phyloP scores from a whole-genome alignment of 2,329 filamentous ascomycete species.

The Mycogone perniciosa region DNA sequence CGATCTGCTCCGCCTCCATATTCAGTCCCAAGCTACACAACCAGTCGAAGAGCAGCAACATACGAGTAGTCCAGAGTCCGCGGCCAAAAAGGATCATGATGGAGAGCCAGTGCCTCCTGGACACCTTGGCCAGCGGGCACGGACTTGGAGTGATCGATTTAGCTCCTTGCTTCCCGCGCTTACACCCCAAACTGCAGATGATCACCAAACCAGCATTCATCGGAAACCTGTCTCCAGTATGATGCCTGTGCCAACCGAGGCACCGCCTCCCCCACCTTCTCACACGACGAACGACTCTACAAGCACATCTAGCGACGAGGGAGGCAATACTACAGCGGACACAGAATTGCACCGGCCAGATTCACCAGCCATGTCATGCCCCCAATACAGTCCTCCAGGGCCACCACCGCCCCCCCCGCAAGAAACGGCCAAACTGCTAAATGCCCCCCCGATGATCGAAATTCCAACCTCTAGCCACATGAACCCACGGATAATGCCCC shows the following conservation, averaged over 20 bases:
- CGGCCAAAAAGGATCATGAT: constrained; percentile 4
- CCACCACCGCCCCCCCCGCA: constrained; percentile 1
- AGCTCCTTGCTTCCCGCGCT: constrained; percentile 34
- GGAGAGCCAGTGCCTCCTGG: constrained; percentile 18
- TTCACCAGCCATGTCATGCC: constrained; percentile 3
- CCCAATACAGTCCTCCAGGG: constrained; percentile 7
- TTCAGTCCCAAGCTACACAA: constrained; percentile 13
- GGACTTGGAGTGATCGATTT: constrained; percentile 31
- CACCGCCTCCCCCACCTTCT: constrained; percentile 18
- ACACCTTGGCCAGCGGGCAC: constrained; percentile 26
- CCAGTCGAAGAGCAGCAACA: constrained; percentile 6
- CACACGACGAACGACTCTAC: constrained; percentile 5
- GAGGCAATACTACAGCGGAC: neutral
- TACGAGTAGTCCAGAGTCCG: constrained; percentile 2
- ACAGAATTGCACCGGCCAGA: constrained; percentile 3
- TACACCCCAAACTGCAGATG: constrained; percentile 28
- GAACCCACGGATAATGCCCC: constrained; percentile 24
- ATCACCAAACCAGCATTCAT: constrained; percentile 17
- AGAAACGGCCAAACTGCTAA: constrained; percentile 13
- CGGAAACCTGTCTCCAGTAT: constrained; percentile 20
- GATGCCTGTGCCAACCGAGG: constrained; percentile 14
- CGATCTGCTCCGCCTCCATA: constrained; percentile 11
- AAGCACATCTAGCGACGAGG: neutral
- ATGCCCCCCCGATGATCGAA: constrained; percentile 16
- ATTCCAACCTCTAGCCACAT: constrained; percentile 15